Evolutionary conservation across 441 rosid genomes (phyloP), one percentile per base, ranked within the genome.

Genomic region (Bruguiera hainesii): DNA sequence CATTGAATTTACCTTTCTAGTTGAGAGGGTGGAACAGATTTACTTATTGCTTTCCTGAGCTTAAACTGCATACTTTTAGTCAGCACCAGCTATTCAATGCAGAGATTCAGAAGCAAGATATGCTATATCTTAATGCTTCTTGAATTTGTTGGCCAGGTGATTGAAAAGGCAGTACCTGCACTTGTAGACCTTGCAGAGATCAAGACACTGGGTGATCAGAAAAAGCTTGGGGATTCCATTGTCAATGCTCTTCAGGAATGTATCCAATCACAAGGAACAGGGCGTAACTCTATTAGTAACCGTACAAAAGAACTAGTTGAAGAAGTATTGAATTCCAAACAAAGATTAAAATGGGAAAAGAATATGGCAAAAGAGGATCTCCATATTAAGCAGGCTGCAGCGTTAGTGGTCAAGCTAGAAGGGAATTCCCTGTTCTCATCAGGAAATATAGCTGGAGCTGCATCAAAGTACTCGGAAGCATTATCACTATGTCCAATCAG

Each of bases 331-430:
- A 89, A 25, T 64, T 85, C 89, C 37, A 78, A 89, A 67, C 89
- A 89, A 61, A 83, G 96, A 76, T 79, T 91, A 51, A 94, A 89
- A 75, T 76, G 98, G 93, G 99, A 94, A 77, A 94, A 91, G 84
- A 87, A 69, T 67, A 91, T 91, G 87, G 94, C 88, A 15, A 94
- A 94, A 73, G 97, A 87, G 80, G 99, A 94, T 81, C 96, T 94
- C 73, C 99, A 91, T 61, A 91, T 94, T 63, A 94, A 94, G 76
- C 99, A 94, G 73, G 99, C 99, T 48, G 92, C 97, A 0, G 88
- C 96, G 8, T 77, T 91, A 57, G 97, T 91, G 35, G 97, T 91
- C 65, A 94, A 94, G 80, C 96, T 94, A 11, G 99, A 94, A 88
- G 99, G 99, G 46, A 91, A 94, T 72, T 91, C 98, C 62, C 83